These are phyloP conservation scores for Cicer bijugum DNA, from an alignment of 306 rosid genomes.

Conservation along the genomic window DNA sequence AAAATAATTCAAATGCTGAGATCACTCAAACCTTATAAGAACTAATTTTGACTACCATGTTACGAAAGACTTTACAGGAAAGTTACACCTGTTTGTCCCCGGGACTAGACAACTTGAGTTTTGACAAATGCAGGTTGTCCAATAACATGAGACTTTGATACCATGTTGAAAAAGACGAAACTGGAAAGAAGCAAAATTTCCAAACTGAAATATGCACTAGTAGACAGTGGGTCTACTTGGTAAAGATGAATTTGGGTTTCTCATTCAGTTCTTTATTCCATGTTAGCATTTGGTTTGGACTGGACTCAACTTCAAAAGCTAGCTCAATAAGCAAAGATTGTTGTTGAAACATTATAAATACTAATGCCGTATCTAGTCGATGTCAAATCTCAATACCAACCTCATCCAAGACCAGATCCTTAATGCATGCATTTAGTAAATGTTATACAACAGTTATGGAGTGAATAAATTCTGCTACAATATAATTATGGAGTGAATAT, in stretches of 20 bases:
- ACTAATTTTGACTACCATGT: neutral
- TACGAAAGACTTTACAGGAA: neutral
- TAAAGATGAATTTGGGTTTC: neutral
- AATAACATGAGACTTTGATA: neutral
- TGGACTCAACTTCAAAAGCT: neutral
- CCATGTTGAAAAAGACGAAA: neutral
- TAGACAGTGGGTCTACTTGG: neutral
- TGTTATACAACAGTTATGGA: neutral
- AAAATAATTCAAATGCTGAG: neutral
- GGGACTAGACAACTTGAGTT: neutral
- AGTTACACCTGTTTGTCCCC: neutral
- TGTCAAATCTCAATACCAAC: neutral
- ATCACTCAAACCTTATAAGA: neutral
- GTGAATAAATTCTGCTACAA: too few species aligned
- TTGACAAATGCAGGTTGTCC: neutral
- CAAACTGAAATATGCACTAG: neutral
- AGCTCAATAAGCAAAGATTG: neutral
- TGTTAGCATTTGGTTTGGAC: neutral
- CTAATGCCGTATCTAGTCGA: neutral
- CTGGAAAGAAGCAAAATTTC: neutral
- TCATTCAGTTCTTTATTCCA: neutral
- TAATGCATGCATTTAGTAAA: neutral
- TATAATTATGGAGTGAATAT: too few species aligned
- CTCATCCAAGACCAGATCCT: neutral
- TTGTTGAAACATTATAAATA: slow-evolving; percentile 8